A percentile compares a stretch with the other conserved stretches of the same genome.
Conservation (phyloP, 257 asterid species). For the Paulownia fortunei region DNA sequence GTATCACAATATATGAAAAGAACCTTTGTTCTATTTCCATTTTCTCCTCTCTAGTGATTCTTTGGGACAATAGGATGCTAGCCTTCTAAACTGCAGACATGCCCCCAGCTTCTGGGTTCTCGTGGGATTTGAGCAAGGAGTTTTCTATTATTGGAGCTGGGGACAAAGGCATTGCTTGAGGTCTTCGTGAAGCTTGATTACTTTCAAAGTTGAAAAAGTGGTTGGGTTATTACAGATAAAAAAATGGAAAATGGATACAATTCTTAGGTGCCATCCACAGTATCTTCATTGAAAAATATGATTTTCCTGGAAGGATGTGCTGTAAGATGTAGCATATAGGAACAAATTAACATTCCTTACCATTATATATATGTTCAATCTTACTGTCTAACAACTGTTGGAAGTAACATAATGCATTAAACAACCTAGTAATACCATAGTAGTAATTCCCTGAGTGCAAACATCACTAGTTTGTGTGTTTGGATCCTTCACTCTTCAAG, state of each 20-base stretch:
- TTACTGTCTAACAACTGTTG: background rate
- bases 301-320: background rate
- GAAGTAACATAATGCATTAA: background rate
- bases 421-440: no score
- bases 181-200: background rate
- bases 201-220: background rate
- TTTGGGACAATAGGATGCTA: background rate
- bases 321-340: background rate
- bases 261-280: background rate
- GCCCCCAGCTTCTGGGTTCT: background rate
- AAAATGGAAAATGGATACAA: background rate
- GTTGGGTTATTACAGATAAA: background rate
- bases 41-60: background rate
- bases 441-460: no score
- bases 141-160: conserved; percentile 11
- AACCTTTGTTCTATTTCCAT: background rate
- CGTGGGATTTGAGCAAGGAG: background rate
- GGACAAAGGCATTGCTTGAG: background rate
- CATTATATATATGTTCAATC: background rate
- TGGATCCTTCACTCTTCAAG: conserved; percentile 1
- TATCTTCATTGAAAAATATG: background rate
- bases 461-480: background rate
- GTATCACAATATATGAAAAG: no score
- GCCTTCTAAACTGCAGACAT: background rate
- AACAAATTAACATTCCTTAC: background rate